Percentiles rank a stretch among this genome's conserved stretches.
phyloP scores from a whole-genome alignment of 768 basidiomycete genomes.

The Leccinum boreale region DNA sequence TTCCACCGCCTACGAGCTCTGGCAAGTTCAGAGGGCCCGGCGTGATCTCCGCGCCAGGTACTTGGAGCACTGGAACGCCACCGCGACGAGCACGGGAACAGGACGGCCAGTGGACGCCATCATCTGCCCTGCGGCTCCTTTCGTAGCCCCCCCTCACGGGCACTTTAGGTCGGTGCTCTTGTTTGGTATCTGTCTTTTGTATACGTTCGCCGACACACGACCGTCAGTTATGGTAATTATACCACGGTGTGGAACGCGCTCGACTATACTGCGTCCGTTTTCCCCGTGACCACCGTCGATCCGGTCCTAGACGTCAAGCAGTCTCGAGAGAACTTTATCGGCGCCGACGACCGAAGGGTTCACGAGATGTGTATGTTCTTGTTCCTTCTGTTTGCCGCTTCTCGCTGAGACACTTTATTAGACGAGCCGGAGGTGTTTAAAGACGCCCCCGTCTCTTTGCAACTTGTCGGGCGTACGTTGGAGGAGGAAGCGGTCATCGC shows the following conservation, averaged over 20 bases:
- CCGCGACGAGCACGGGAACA: slow-evolving; percentile 50
- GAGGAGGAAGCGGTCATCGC: slow-evolving; percentile 76
- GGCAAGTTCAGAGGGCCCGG: slow-evolving; percentile 58
- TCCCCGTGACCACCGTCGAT: slow-evolving; percentile 66
- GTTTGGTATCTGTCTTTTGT: background rate
- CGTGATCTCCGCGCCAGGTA: slow-evolving; percentile 52
- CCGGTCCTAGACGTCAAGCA: slow-evolving; percentile 46
- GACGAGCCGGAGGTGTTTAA: slow-evolving; percentile 56
- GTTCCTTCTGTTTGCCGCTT: background rate
- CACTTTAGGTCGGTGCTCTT: slow-evolving; percentile 40
- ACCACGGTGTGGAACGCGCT: slow-evolving; percentile 65
- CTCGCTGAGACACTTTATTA: slow-evolving; percentile 21
- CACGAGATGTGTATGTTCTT: slow-evolving; percentile 50
- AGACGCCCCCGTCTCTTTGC: slow-evolving; percentile 61
- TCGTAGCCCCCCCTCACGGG: slow-evolving; percentile 63
- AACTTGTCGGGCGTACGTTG: slow-evolving; percentile 63
- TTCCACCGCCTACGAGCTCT: slow-evolving; percentile 57
- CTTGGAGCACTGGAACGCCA: slow-evolving; percentile 61
- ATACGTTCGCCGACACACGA: background rate
- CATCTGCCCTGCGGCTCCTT: slow-evolving; percentile 61
- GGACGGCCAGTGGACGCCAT: slow-evolving; percentile 76
- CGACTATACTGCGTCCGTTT: slow-evolving; percentile 59
- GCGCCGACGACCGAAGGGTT: slow-evolving; percentile 43
- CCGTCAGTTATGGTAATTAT: slow-evolving; percentile 44
- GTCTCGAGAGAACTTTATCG: slow-evolving; percentile 46